Evolutionary conservation across 2,329 filamentous ascomycete species (phyloP).

Genomic region (Diplodia intermedia): DNA sequence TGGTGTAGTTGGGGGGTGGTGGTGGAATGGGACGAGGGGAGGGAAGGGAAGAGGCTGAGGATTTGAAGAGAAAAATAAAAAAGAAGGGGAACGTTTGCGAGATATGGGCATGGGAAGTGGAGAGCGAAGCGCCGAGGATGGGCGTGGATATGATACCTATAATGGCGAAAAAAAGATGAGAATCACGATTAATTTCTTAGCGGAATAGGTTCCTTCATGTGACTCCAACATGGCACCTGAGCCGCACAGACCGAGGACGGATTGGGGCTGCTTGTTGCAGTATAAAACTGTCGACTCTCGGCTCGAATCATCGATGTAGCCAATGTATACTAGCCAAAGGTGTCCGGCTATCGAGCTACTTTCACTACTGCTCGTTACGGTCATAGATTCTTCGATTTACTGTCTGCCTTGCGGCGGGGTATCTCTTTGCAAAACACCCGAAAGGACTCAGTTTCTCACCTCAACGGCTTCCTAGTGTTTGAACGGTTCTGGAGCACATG

Average conservation of each 20-base stretch:
- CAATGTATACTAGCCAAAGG: background rate
- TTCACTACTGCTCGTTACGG: no score
- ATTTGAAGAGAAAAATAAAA: background rate
- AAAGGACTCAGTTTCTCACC: no score
- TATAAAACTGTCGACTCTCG: background rate
- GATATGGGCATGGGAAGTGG: background rate
- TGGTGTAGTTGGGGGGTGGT: conserved; percentile 36
- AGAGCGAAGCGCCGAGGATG: background rate
- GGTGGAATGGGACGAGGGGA: background rate
- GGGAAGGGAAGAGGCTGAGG: background rate
- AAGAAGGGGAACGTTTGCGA: background rate
- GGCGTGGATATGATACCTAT: background rate
- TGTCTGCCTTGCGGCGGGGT: no score
- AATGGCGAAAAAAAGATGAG: background rate
- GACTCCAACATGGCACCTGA: background rate
- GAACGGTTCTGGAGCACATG: no score
- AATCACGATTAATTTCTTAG: background rate
- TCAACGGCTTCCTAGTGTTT: no score
- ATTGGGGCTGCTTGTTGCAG: background rate
- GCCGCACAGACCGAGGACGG: background rate
- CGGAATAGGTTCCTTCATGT: background rate
- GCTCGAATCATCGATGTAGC: background rate
- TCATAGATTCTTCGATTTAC: no score
- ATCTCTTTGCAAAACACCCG: no score
- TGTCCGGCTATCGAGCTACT: no score